phyloP scores from a whole-genome alignment of 441 rosid species.

The Gossypium trilobum region DNA sequence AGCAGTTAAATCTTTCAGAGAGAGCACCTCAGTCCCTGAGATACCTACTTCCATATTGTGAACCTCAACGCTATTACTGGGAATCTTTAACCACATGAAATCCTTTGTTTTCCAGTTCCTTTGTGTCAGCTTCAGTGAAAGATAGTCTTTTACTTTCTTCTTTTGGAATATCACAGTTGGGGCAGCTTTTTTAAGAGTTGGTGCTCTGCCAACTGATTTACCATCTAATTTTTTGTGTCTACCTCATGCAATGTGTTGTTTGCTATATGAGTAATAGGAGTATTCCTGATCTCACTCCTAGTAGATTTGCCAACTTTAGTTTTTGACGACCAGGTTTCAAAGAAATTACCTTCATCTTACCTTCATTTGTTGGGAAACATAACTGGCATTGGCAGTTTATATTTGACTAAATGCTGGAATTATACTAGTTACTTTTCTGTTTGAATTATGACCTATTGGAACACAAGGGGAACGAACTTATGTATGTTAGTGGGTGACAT shows the following conservation, averaged over 20 bases:
- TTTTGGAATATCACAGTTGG: conserved; percentile 20
- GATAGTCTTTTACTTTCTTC: conserved; percentile 11
- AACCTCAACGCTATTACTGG: too few species aligned
- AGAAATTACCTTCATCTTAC: conserved; percentile 55
- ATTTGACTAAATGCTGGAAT: conserved; percentile 33
- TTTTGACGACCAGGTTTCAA: conserved; percentile 52
- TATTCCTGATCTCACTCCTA: conserved; percentile 25
- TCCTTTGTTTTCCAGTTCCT: background rate
- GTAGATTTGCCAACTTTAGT: conserved; percentile 36
- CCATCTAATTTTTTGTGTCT: conserved; percentile 19
- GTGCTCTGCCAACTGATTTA: background rate
- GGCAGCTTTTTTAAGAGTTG: conserved; percentile 20
- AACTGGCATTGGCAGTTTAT: conserved; percentile 53
- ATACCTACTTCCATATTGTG: too few species aligned
- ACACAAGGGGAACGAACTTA: conserved; percentile 17
- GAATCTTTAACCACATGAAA: background rate
- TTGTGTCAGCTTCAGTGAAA: background rate
- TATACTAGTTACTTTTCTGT: conserved; percentile 29
- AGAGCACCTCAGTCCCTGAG: too few species aligned
- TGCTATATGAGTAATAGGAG: conserved; percentile 15
- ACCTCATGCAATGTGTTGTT: conserved; percentile 19
- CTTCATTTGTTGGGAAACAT: conserved; percentile 49
- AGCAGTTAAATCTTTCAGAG: background rate
- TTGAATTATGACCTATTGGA: conserved; percentile 29
- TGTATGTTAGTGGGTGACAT: conserved; percentile 27